Evolutionary conservation across 2,329 filamentous ascomycete genomes (phyloP).

Genomic region (Colletotrichum liriopes): DNA sequence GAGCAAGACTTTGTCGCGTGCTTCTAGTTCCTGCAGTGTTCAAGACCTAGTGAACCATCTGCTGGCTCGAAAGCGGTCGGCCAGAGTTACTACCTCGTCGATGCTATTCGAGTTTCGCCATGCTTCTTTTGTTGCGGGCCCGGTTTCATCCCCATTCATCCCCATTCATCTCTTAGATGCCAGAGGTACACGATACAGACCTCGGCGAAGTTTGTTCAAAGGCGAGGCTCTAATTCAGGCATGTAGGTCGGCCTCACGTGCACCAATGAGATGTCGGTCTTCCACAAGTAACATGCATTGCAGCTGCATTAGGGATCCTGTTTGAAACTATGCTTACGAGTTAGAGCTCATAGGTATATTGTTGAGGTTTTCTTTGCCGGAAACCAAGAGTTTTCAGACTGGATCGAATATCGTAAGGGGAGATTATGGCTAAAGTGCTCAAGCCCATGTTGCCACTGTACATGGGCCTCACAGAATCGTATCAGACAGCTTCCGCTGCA

Average conservation of each 20-base stretch:
- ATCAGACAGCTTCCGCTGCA: conserved; percentile 48
- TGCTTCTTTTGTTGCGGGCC: too few species aligned
- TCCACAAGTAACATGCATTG: neutral
- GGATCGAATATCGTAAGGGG: neutral
- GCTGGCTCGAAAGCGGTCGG: neutral
- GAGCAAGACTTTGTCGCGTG: neutral
- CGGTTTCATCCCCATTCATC: too few species aligned
- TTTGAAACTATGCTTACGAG: neutral
- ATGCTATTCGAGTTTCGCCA: too few species aligned
- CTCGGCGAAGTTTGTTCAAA: too few species aligned
- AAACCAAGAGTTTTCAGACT: neutral
- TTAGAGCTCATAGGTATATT: neutral
- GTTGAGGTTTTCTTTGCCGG: neutral
- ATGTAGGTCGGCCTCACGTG: neutral
- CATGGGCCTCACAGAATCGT: conserved; percentile 47
- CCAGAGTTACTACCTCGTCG: neutral
- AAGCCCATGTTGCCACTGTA: neutral
- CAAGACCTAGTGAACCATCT: neutral
- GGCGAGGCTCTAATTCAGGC: too few species aligned
- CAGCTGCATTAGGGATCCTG: neutral
- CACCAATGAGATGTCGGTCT: neutral
- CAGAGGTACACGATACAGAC: too few species aligned
- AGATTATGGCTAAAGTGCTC: neutral
- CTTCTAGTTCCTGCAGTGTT: neutral
- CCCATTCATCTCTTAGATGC: too few species aligned